A percentile compares a stretch with the other conserved stretches of the same genome.
phyloP scores from a whole-genome alignment of 2,329 filamentous ascomycete species.

The Aspergillus sp. region DNA sequence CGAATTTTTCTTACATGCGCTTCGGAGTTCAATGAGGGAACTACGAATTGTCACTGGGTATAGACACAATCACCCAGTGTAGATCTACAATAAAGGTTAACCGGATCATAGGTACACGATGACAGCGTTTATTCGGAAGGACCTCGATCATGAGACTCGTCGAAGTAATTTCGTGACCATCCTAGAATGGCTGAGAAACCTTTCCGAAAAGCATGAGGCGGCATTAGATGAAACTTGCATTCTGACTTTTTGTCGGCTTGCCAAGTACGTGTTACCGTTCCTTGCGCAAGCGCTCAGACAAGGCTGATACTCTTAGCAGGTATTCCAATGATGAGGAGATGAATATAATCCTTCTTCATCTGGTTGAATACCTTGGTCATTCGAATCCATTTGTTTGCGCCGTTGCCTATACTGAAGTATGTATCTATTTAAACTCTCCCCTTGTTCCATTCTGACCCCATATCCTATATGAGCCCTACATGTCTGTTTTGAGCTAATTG shows the following conservation, averaged over 20 bases:
- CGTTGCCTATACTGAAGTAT: slow-evolving; percentile 72
- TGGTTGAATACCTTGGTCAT: slow-evolving; percentile 82
- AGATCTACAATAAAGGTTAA: slow-evolving; percentile 4
- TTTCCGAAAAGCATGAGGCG: slow-evolving; percentile 61
- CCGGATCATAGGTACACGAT: slow-evolving; percentile 48
- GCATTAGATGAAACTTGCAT: slow-evolving; percentile 75
- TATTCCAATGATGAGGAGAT: slow-evolving; percentile 72
- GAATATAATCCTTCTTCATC: slow-evolving; percentile 72
- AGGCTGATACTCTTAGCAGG: slow-evolving; percentile 27
- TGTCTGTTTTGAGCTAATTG: not conserved
- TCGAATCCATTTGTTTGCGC: slow-evolving; percentile 69
- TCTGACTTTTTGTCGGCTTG: slow-evolving; percentile 76
- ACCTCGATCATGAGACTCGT: slow-evolving; percentile 41
- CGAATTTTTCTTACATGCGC: slow-evolving; percentile 70
- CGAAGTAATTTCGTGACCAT: slow-evolving; percentile 60
- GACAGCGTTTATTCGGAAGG: slow-evolving; percentile 54
- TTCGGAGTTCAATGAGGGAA: slow-evolving; percentile 78
- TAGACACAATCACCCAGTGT: slow-evolving; percentile 1
- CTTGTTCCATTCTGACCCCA: too few species aligned
- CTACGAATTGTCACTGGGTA: slow-evolving; percentile 71
- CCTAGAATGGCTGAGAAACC: slow-evolving; percentile 60
- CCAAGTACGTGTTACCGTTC: slow-evolving; percentile 44
- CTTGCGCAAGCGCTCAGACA: slow-evolving; percentile 1
- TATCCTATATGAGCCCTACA: too few species aligned
- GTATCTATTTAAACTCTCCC: slow-evolving; percentile 4